These are phyloP conservation scores for Schizochytrium sp. DNA, from an alignment of 108 stramenopile genomes.

Conservation along the genomic window DNA sequence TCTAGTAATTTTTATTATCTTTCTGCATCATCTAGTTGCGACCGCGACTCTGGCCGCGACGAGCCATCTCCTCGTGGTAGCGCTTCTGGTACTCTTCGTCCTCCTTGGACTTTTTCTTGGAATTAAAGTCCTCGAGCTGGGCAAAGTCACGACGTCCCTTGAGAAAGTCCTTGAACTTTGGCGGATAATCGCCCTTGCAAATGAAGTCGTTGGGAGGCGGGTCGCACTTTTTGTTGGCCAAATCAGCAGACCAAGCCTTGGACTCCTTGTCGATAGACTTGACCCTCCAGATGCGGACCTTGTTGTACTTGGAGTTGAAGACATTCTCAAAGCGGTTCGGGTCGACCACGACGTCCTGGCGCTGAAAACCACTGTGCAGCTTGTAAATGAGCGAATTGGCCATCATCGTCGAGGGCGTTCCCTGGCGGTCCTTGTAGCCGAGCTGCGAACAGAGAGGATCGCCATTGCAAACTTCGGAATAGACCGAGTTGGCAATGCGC, in stretches of 20 bases:
- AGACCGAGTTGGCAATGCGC: conserved; percentile 93
- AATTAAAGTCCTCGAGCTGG: conserved; percentile 85
- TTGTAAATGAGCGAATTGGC: conserved; percentile 77
- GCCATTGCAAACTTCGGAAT: conserved; percentile 81
- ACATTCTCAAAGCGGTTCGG: conserved; percentile 59
- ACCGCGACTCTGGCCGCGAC: not conserved
- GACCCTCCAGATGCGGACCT: conserved; percentile 93
- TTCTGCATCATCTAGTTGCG: not conserved
- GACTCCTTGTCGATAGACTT: conserved; percentile 63
- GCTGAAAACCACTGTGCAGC: conserved; percentile 66
- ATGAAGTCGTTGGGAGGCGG: conserved; percentile 70
- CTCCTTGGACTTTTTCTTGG: conserved; percentile 47
- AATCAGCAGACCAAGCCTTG: conserved; percentile 67
- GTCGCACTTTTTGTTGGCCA: conserved; percentile 64
- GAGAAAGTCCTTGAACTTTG: conserved; percentile 60
- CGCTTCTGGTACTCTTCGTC: conserved; percentile 74
- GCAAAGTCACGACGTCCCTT: conserved; percentile 70
- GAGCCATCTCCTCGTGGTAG: conserved; percentile 68
- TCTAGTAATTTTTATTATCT: too few relatives aligned
- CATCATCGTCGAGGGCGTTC: conserved; percentile 81
- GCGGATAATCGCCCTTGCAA: conserved; percentile 79
- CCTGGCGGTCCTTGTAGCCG: conserved; percentile 72
- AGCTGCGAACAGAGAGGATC: conserved; percentile 76
- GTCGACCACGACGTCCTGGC: conserved; percentile 65
- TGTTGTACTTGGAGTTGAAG: conserved; percentile 85